Evolutionary conservation across 1,284 basidiomycete species (phyloP).

Genomic region (Marasmius fiardii): DNA sequence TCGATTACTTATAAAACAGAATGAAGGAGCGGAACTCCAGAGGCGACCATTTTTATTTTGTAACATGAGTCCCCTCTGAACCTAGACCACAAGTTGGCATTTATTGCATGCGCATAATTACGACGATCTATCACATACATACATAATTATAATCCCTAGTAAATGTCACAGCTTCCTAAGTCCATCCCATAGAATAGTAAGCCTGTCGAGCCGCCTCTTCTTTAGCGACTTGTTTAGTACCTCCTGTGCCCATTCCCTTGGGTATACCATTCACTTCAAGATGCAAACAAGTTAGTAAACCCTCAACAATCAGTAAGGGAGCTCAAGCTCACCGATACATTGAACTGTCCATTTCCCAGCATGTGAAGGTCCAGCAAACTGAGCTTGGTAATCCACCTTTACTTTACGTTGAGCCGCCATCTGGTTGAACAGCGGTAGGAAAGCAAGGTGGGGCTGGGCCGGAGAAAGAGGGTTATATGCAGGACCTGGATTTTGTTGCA

Average conservation of each 20-base stretch:
- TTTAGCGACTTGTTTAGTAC: slow-evolving; percentile 69
- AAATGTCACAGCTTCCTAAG: slow-evolving; percentile 19
- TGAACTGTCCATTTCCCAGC: slow-evolving; percentile 61
- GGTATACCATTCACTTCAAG: slow-evolving; percentile 60
- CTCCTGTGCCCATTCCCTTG: slow-evolving; percentile 58
- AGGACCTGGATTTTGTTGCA: slow-evolving; percentile 18
- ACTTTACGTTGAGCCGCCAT: slow-evolving; percentile 61
- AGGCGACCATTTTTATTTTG: too few relatives aligned
- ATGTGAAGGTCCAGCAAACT: slow-evolving; percentile 60
- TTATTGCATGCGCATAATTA: too few relatives aligned
- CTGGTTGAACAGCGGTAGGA: slow-evolving; percentile 71
- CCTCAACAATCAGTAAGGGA: neutral
- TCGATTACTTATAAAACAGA: too few relatives aligned
- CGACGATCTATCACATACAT: neutral
- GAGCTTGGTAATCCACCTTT: slow-evolving; percentile 53
- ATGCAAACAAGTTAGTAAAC: slow-evolving; percentile 1
- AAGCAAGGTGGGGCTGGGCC: slow-evolving; percentile 54
- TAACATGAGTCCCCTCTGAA: too few relatives aligned
- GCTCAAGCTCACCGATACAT: slow-evolving; percentile 52
- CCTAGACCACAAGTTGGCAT: too few relatives aligned
- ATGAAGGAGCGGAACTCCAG: too few relatives aligned
- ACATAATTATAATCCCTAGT: too few relatives aligned
- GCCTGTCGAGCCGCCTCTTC: slow-evolving; percentile 70
- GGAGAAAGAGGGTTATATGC: slow-evolving; percentile 49
- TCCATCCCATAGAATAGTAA: slow-evolving; percentile 72